phyloP scores from a whole-genome alignment of 139 green algal genomes.

The Raphidocelis subcapitata region DNA sequence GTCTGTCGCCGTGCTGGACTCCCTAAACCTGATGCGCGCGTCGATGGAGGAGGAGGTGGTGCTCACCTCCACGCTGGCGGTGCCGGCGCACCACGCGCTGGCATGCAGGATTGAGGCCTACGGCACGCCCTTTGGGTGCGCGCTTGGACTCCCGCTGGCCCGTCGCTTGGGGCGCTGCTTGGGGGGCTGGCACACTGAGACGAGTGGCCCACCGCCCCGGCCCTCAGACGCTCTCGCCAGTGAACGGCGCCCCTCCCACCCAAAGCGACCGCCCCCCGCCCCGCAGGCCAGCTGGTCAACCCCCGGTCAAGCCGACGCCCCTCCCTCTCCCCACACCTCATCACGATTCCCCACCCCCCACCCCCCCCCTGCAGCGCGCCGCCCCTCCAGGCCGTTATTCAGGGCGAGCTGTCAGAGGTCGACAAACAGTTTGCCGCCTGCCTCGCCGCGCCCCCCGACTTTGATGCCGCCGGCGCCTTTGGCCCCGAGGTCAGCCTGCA shows the following conservation, averaged over 20 bases:
- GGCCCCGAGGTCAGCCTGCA: too few species aligned
- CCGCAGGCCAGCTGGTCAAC: too few species aligned
- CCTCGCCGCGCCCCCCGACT: slow-evolving; percentile 1
- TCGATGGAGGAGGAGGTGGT: slow-evolving; percentile 1
- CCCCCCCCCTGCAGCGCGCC: background rate
- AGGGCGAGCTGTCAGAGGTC: background rate
- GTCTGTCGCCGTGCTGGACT: background rate
- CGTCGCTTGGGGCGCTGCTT: too few species aligned
- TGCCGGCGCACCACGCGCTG: slow-evolving; percentile 1
- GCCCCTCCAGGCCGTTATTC: background rate
- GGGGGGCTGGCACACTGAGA: too few species aligned
- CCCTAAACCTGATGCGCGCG: background rate
- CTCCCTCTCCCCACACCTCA: too few species aligned
- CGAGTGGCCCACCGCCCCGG: too few species aligned
- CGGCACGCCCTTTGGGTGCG: background rate
- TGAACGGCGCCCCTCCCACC: too few species aligned
- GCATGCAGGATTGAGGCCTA: slow-evolving; percentile 1
- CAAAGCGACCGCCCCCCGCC: too few species aligned
- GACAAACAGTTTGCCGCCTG: slow-evolving; percentile 6
- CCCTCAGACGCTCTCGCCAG: too few species aligned
- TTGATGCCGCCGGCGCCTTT: background rate
- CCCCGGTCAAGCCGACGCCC: too few species aligned
- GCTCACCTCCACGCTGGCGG: background rate
- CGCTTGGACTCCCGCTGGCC: too few species aligned
- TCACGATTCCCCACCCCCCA: too few species aligned